Percentiles rank a stretch among this genome's conserved stretches.
Evolutionary conservation across 768 basidiomycete species (phyloP).

Genomic region (Tubosaeta sp.): DNA sequence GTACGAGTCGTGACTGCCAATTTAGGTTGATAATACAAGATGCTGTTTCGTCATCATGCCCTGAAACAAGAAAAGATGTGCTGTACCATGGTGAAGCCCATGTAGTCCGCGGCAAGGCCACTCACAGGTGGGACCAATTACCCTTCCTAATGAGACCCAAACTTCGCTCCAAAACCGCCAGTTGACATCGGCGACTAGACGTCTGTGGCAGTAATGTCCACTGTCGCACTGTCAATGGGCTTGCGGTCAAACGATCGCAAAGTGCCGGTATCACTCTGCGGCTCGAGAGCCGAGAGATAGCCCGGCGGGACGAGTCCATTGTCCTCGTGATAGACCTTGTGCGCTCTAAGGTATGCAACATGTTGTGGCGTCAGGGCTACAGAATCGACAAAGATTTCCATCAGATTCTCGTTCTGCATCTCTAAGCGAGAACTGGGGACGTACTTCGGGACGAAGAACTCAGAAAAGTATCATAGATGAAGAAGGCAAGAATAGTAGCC

Average conservation of each 20-base stretch:
- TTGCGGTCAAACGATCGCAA: slow-evolving; percentile 14
- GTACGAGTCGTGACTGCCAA: too few species aligned
- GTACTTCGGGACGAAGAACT: slow-evolving; percentile 56
- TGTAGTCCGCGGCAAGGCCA: background rate
- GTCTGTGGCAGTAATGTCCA: background rate
- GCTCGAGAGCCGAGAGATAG: slow-evolving; percentile 15
- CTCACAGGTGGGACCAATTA: background rate
- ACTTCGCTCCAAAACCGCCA: background rate
- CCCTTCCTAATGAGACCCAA: slow-evolving; percentile 6
- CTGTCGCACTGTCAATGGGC: background rate
- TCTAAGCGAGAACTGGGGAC: slow-evolving; percentile 15
- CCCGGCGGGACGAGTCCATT: slow-evolving; percentile 20
- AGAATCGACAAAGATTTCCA: background rate
- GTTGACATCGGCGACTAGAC: slow-evolving; percentile 11
- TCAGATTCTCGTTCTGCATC: slow-evolving; percentile 9
- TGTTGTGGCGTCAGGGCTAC: slow-evolving; percentile 26
- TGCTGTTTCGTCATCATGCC: background rate
- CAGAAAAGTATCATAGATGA: slow-evolving; percentile 55
- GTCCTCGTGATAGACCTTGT: slow-evolving; percentile 23
- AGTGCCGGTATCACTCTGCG: slow-evolving; percentile 1
- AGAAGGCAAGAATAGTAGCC: slow-evolving; percentile 51
- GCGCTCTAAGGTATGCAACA: slow-evolving; percentile 17
- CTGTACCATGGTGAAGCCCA: slow-evolving; percentile 3
- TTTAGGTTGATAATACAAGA: too few species aligned
- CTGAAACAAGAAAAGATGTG: slow-evolving; percentile 13